These are phyloP conservation scores for Hypericum perforatum DNA, from an alignment of 345 rosid genomes.

Conservation along the genomic window DNA sequence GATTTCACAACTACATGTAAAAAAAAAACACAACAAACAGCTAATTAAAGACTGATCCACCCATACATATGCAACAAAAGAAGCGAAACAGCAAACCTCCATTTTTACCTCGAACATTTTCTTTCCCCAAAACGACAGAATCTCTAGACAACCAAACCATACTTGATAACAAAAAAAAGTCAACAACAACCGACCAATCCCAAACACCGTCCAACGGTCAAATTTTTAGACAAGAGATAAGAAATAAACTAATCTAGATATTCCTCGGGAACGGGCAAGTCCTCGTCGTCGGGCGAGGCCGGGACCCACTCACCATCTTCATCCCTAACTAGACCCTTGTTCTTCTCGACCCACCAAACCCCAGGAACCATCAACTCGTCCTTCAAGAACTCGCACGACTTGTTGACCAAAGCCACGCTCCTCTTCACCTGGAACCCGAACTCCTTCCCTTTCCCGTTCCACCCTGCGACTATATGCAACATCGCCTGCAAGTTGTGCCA, in stretches of 20 bases:
- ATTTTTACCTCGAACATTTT: too few relatives aligned
- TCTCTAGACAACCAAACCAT: too few relatives aligned
- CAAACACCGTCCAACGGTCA: too few relatives aligned
- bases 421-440: conserved; percentile 65
- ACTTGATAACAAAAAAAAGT: too few relatives aligned
- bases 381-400: conserved; percentile 56
- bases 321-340: conserved; percentile 55
- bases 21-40: too few relatives aligned
- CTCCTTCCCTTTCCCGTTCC: conserved; percentile 60
- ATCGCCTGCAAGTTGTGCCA: conserved; percentile 93
- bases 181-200: too few relatives aligned
- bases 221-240: conserved; percentile 4
- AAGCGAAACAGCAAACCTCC: too few relatives aligned
- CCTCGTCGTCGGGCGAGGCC: conserved; percentile 47
- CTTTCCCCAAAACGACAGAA: too few relatives aligned
- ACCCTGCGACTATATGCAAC: conserved; percentile 71
- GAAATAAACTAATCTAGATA: conserved; percentile 21
- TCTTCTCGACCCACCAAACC: conserved; percentile 88
- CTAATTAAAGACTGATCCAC: too few relatives aligned
- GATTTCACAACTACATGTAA: too few relatives aligned
- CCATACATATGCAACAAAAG: too few relatives aligned
- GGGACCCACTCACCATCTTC: conserved; percentile 58
- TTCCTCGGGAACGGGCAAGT: conserved; percentile 32
- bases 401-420: conserved; percentile 78
- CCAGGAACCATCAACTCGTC: conserved; percentile 67